Conservation (phyloP, 805 yeast species). For the Yarrowia phangngaensis region DNA sequence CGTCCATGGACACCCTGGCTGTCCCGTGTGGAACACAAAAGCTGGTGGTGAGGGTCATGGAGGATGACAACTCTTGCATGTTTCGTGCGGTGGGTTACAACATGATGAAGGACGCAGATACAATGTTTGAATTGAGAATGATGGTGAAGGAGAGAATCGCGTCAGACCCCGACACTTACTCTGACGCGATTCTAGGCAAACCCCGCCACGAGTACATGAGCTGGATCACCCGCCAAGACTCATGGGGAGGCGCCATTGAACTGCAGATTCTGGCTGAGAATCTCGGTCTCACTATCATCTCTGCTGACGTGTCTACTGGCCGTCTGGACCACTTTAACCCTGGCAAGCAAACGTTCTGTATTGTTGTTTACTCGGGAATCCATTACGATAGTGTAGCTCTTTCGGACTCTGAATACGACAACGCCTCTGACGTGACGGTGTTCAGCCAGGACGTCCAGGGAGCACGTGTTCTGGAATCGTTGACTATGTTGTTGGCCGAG, state of each 20-base stretch:
- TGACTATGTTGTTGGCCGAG: slow-evolving; percentile 43
- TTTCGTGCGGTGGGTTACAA: slow-evolving; percentile 63
- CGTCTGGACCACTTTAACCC: slow-evolving; percentile 54
- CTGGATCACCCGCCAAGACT: slow-evolving; percentile 58
- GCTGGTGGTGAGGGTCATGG: slow-evolving; percentile 49
- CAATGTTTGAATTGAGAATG: slow-evolving; percentile 50
- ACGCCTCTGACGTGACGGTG: slow-evolving; percentile 40
- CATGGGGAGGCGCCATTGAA: slow-evolving; percentile 87
- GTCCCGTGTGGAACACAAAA: slow-evolving; percentile 1
- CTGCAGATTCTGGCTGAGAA: slow-evolving; percentile 56
- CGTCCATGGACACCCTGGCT: slow-evolving; percentile 1
- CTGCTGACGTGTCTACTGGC: slow-evolving; percentile 63
- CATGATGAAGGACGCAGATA: slow-evolving; percentile 44
- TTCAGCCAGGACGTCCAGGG: slow-evolving; percentile 44
- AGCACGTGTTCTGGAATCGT: slow-evolving; percentile 41
- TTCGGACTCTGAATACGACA: slow-evolving; percentile 36
- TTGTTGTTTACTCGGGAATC: slow-evolving; percentile 62
- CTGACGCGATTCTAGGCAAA: slow-evolving; percentile 56
- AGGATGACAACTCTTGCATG: slow-evolving; percentile 76
- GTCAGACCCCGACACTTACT: slow-evolving; percentile 46
- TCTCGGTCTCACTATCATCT: slow-evolving; percentile 51
- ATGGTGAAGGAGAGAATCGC: slow-evolving; percentile 50
- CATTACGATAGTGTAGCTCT: slow-evolving; percentile 66
- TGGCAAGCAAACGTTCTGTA: slow-evolving; percentile 45
- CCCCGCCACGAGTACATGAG: slow-evolving; percentile 47